Evolutionary conservation across 2,329 filamentous ascomycete genomes (phyloP).

Genomic region (Hirsutella thompsonii): DNA sequence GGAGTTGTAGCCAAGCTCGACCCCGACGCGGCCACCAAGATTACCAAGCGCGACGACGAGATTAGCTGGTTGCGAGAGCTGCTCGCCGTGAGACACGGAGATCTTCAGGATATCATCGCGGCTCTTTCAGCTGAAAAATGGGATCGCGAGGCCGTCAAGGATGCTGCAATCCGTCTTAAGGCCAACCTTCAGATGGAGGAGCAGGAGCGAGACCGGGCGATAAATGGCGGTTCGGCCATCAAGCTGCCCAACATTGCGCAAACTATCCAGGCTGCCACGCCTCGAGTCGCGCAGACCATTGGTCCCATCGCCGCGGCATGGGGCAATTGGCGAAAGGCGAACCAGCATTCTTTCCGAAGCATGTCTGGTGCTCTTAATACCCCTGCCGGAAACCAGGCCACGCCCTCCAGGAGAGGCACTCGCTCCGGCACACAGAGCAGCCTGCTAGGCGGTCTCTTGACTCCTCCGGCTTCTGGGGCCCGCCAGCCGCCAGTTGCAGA

Average conservation of each 20-base stretch:
- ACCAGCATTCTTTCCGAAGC: conserved; percentile 34
- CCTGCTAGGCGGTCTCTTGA: conserved; percentile 71
- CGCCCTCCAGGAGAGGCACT: conserved; percentile 49
- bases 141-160: conserved; percentile 67
- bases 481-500: conserved; percentile 43
- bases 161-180: conserved; percentile 84
- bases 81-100: conserved; percentile 77
- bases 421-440: conserved; percentile 38
- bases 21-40: conserved; percentile 65
- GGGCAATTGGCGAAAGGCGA: conserved; percentile 79
- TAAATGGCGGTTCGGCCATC: conserved; percentile 54
- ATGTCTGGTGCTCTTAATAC: conserved; percentile 34
- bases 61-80: conserved; percentile 92
- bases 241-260: conserved; percentile 66
- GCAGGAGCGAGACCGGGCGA: conserved; percentile 79
- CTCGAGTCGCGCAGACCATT: conserved; percentile 72
- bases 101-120: conserved; percentile 82
- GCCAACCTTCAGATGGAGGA: conserved; percentile 97
- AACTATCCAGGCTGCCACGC: conserved; percentile 65
- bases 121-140: conserved; percentile 63
- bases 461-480: conserved; percentile 68
- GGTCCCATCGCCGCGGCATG: conserved; percentile 77
- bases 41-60: conserved; percentile 86
- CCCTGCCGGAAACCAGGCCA: conserved; percentile 30
- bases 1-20: conserved; percentile 55